These are phyloP conservation scores for Theileria orientalis DNA, from an alignment of 169 alveolate species.

Conservation along the genomic window DNA sequence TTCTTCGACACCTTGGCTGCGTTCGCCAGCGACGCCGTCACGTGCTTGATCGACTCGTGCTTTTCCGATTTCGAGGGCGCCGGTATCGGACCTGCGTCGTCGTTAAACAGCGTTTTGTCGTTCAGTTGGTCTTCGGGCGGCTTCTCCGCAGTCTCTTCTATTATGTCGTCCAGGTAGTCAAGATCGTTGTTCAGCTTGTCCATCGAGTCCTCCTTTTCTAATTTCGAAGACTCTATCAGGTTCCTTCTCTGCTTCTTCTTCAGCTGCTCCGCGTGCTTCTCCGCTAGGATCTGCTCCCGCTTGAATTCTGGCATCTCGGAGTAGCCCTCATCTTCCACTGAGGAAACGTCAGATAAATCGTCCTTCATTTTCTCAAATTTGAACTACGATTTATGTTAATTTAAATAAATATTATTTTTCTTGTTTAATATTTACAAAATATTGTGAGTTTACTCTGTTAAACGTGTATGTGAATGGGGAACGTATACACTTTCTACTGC, in stretches of 20 bases:
- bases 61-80: neutral
- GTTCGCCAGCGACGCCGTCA: slow-evolving; percentile 31
- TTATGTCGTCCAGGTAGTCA: slow-evolving; percentile 3
- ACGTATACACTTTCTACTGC: neutral
- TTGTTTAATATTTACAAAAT: neutral
- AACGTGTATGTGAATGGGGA: too few species aligned
- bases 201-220: slow-evolving; percentile 19
- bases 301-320: slow-evolving; percentile 70
- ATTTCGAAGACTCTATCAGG: slow-evolving; percentile 13
- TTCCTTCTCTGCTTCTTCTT: slow-evolving; percentile 33
- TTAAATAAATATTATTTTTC: neutral
- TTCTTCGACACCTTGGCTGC: slow-evolving; percentile 39
- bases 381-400: neutral
- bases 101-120: neutral
- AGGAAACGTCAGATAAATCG: slow-evolving; percentile 22
- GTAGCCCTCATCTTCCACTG: slow-evolving; percentile 34
- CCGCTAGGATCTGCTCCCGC: slow-evolving; percentile 72
- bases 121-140: neutral
- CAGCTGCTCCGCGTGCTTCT: slow-evolving; percentile 72
- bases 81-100: neutral
- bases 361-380: neutral
- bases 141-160: neutral
- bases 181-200: slow-evolving; percentile 17
- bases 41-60: slow-evolving; percentile 13
- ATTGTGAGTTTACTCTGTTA: neutral